Percentiles rank a stretch among this genome's conserved stretches.
These are phyloP conservation scores for Candida maris DNA, from an alignment of 805 yeast genomes.

Conservation along the genomic window DNA sequence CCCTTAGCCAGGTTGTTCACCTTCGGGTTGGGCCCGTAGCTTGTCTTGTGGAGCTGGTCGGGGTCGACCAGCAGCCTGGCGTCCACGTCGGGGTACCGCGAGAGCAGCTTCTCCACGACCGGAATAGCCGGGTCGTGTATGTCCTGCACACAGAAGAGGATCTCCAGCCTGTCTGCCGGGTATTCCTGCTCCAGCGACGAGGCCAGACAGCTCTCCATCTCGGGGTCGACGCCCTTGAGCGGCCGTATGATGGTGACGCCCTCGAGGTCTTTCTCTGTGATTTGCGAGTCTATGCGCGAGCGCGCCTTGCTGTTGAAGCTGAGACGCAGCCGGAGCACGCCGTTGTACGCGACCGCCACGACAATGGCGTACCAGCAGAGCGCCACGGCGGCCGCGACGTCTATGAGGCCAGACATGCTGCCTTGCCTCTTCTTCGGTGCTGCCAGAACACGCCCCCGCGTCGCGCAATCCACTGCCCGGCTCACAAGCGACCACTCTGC, in stretches of 20 bases:
- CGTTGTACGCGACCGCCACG: conserved; percentile 23
- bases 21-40: conserved; percentile 84
- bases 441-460: no score
- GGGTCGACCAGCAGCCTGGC: conserved; percentile 54
- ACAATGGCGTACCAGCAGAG: conserved; percentile 31
- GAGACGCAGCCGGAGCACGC: conserved; percentile 25
- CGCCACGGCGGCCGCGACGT: conserved; percentile 13
- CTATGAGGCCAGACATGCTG: conserved; percentile 1
- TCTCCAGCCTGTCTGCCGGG: conserved; percentile 56
- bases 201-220: conserved; percentile 61
- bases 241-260: conserved; percentile 82
- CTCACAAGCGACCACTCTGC: no score
- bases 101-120: conserved; percentile 47
- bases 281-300: conserved; percentile 11
- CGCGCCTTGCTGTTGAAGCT: conserved; percentile 22
- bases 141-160: conserved; percentile 72
- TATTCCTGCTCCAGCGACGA: conserved; percentile 68
- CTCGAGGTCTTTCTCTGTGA: conserved; percentile 39
- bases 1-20: conserved; percentile 86
- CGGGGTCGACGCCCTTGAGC: conserved; percentile 79
- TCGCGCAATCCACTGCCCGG: no score
- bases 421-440: not conserved
- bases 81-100: conserved; percentile 52
- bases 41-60: conserved; percentile 34
- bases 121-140: conserved; percentile 61